These are phyloP conservation scores for Penicillium coprophilum DNA, from an alignment of 495 filamentous ascomycete species.

Conservation along the genomic window DNA sequence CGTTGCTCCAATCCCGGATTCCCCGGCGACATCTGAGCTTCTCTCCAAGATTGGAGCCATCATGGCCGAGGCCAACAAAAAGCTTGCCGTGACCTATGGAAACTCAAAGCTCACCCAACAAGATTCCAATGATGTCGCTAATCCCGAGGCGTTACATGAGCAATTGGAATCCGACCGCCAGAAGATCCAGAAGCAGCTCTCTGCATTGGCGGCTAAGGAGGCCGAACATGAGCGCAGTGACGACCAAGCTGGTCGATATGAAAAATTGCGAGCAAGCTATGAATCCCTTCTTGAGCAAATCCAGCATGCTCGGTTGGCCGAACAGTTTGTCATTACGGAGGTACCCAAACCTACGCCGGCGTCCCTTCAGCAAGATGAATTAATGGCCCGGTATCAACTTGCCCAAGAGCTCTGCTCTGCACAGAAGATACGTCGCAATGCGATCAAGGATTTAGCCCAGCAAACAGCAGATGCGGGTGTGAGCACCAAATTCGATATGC, in stretches of 20 bases:
- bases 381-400: slow-evolving; percentile 34
- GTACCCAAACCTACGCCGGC: slow-evolving; percentile 13
- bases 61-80: slow-evolving; percentile 48
- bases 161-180: slow-evolving; percentile 48
- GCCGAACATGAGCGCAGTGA: slow-evolving; percentile 33
- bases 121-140: slow-evolving; percentile 42
- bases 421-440: slow-evolving; percentile 41
- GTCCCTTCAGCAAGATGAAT: slow-evolving; percentile 28
- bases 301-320: slow-evolving; percentile 31
- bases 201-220: slow-evolving; percentile 33
- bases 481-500: slow-evolving; percentile 53
- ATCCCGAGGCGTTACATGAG: slow-evolving; percentile 44
- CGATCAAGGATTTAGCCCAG: slow-evolving; percentile 46
- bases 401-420: slow-evolving; percentile 39
- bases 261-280: slow-evolving; percentile 34
- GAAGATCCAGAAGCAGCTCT: slow-evolving; percentile 40
- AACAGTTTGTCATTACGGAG: slow-evolving; percentile 24
- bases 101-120: slow-evolving; percentile 40
- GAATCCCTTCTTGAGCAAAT: slow-evolving; percentile 48
- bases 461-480: slow-evolving; percentile 50
- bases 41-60: slow-evolving; percentile 44
- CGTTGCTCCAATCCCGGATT: slow-evolving; percentile 24
- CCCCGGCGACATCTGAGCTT: slow-evolving; percentile 35
- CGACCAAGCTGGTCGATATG: slow-evolving; percentile 35
- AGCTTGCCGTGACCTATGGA: slow-evolving; percentile 43